Conservation (phyloP, 1,284 basidiomycete species). For the Boletus smithii region DNA sequence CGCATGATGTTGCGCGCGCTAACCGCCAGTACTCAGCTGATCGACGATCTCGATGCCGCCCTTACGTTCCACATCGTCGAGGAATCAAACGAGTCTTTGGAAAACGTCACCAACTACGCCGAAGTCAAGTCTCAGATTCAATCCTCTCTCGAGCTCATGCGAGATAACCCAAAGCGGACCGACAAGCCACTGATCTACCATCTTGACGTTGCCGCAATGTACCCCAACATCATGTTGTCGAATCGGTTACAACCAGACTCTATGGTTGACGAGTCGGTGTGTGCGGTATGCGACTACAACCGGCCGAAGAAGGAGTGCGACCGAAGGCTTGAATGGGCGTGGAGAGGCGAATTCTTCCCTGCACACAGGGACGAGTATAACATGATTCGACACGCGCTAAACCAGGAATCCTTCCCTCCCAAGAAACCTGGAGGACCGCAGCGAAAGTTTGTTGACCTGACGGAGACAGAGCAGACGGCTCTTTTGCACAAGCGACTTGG, state of each 20-base stretch:
- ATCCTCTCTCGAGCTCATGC: constrained; percentile 80
- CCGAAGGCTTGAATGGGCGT: constrained; percentile 94
- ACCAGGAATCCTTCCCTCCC: constrained; percentile 91
- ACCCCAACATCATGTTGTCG: constrained; percentile 99
- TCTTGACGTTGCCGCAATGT: constrained; percentile 99
- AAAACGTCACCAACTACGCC: constrained; percentile 93
- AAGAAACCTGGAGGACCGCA: constrained; percentile 71
- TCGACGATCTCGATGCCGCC: constrained; percentile 91
- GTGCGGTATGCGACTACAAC: constrained; percentile 98
- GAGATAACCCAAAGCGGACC: constrained; percentile 84
- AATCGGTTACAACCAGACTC: constrained; percentile 99
- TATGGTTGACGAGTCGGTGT: constrained; percentile 94
- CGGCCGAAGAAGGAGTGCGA: constrained; percentile 95
- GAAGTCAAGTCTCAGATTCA: constrained; percentile 85
- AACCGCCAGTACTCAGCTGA: constrained; percentile 56
- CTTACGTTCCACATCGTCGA: constrained; percentile 87
- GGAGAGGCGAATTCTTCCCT: constrained; percentile 98
- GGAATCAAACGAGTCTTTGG: constrained; percentile 80
- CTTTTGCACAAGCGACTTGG: constrained; percentile 95
- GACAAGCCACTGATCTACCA: constrained; percentile 98
- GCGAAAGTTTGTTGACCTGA: constrained; percentile 83
- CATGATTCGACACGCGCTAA: constrained; percentile 97
- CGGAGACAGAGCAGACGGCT: constrained; percentile 85
- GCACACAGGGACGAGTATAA: constrained; percentile 98
- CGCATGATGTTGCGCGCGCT: background rate